phyloP scores from a whole-genome alignment of 1,284 basidiomycete species.

The Malassezia arunalokei region DNA sequence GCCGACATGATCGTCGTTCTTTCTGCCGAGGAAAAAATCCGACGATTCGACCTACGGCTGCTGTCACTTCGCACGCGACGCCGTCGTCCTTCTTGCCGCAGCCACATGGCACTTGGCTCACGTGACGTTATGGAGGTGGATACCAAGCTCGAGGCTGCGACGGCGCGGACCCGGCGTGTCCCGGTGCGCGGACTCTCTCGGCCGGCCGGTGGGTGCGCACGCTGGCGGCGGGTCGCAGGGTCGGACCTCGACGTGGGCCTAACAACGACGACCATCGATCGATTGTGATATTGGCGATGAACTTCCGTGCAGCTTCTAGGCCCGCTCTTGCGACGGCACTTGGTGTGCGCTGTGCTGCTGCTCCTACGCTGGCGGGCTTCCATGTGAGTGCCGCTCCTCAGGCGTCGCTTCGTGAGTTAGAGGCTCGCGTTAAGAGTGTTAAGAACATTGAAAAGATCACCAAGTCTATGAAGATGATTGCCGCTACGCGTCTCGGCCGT shows the following conservation, averaged over 20 bases:
- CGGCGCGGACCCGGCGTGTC: conserved; percentile 10
- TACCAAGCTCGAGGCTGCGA: background rate
- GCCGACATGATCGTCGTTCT: conserved; percentile 9
- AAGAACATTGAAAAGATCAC: conserved; percentile 96
- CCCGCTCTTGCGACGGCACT: conserved; percentile 13
- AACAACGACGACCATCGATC: conserved; percentile 4
- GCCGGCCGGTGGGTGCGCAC: conserved; percentile 7
- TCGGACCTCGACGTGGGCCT: background rate
- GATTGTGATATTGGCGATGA: conserved; percentile 7
- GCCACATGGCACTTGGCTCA: conserved; percentile 11
- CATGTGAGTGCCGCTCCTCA: conserved; percentile 59
- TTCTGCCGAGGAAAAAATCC: conserved; percentile 1
- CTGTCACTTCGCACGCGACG: background rate
- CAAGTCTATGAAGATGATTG: conserved; percentile 97
- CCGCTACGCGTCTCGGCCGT: conserved; percentile 89
- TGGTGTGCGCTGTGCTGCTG: conserved; percentile 15
- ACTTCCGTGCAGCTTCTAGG: conserved; percentile 16
- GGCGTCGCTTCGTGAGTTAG: conserved; percentile 94
- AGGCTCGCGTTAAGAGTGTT: conserved; percentile 91
- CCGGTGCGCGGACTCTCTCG: conserved; percentile 2
- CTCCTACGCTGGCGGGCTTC: conserved; percentile 32
- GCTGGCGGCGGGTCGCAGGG: background rate
- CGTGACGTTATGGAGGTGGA: conserved; percentile 1
- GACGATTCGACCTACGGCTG: background rate
- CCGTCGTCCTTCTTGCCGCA: conserved; percentile 27